Conservation (phyloP, 345 rosid genomes). For the Gossypium longicalyx region DNA sequence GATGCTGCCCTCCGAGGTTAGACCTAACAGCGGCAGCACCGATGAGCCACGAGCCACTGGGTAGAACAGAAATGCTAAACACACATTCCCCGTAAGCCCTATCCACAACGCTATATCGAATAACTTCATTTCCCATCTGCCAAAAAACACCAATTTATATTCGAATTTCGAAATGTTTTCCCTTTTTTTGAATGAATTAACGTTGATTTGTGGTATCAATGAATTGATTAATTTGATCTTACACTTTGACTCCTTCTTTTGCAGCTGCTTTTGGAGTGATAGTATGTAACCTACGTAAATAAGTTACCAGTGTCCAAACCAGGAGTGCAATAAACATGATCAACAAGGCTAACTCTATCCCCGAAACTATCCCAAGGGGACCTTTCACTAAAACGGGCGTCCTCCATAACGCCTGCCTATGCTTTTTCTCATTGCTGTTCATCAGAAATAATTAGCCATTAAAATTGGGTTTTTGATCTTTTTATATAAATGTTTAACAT, state of each 20-base stretch:
- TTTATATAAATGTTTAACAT: not conserved
- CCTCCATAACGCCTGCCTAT: slow-evolving; percentile 25
- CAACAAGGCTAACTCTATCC: slow-evolving; percentile 54
- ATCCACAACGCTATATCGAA: slow-evolving; percentile 25
- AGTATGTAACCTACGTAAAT: slow-evolving; percentile 38
- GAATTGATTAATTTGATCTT: slow-evolving; percentile 15
- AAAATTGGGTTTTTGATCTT: not conserved
- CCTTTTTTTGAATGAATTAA: too few species aligned
- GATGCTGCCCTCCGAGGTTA: slow-evolving; percentile 80
- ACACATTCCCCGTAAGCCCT: slow-evolving; percentile 61
- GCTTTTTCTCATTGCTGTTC: slow-evolving; percentile 19
- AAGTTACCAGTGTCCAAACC: slow-evolving; percentile 51
- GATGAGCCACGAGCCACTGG: slow-evolving; percentile 88
- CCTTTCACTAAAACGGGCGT: slow-evolving; percentile 70
- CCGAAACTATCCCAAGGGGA: slow-evolving; percentile 77
- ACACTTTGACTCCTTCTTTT: slow-evolving; percentile 36
- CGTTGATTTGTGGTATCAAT: not conserved
- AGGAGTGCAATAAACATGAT: slow-evolving; percentile 64
- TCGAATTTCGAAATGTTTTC: too few species aligned
- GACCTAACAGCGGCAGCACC: slow-evolving; percentile 54
- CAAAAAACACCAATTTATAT: not conserved
- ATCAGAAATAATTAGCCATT: not conserved
- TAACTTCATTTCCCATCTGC: slow-evolving; percentile 65
- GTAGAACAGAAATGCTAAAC: slow-evolving; percentile 59
- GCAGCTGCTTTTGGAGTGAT: slow-evolving; percentile 42